A percentile compares a stretch with the other conserved stretches of the same genome.
These are phyloP conservation scores for Logfia minima DNA, from an alignment of 129 eudicot genomes.

Conservation along the genomic window DNA sequence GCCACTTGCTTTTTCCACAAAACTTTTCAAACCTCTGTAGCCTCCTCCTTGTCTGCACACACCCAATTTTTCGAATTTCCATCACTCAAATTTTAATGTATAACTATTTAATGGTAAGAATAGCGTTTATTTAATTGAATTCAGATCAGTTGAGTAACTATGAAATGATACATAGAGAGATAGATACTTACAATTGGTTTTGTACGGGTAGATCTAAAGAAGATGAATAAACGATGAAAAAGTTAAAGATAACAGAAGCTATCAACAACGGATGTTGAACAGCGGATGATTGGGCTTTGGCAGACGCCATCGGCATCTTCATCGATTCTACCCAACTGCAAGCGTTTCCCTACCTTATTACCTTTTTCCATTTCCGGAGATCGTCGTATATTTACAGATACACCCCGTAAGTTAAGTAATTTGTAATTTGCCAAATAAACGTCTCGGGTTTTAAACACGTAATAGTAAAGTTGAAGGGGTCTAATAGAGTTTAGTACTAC, in stretches of 20 bases:
- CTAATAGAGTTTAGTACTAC: no score
- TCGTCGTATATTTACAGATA: background rate
- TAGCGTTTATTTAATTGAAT: background rate
- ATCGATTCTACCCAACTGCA: background rate
- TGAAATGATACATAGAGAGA: background rate
- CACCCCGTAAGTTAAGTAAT: no score
- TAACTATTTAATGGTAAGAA: no score
- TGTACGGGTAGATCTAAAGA: constrained; percentile 32
- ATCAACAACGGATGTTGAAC: constrained; percentile 8
- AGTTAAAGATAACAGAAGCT: constrained; percentile 12
- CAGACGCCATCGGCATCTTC: constrained; percentile 25
- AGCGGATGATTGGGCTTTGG: constrained; percentile 11
- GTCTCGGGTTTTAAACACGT: background rate
- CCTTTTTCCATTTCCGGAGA: background rate
- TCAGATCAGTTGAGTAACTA: background rate
- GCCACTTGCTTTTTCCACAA: constrained; percentile 63
- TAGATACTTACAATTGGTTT: constrained; percentile 35
- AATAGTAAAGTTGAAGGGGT: background rate
- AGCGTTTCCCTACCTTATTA: background rate
- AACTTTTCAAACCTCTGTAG: constrained; percentile 51
- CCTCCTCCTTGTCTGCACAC: constrained; percentile 24
- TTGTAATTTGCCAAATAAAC: no score
- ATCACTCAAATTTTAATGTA: background rate
- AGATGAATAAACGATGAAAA: constrained; percentile 21
- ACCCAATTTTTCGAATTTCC: background rate